phyloP scores from a whole-genome alignment of 495 filamentous ascomycete genomes.

The Collariella sp. region DNA sequence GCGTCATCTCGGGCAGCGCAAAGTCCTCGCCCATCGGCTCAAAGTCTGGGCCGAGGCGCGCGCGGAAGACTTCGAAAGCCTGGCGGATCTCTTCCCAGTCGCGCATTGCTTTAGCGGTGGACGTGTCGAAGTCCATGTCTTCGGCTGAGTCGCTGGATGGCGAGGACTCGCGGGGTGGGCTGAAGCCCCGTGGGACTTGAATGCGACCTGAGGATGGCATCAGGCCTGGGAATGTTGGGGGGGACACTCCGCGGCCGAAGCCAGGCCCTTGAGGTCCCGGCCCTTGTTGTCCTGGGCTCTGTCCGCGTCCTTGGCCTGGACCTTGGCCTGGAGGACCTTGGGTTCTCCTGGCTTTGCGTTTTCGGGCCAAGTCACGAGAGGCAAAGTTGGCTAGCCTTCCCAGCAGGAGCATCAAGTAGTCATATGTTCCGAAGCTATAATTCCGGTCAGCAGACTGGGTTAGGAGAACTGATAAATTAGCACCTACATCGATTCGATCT shows the following conservation, averaged over 20 bases:
- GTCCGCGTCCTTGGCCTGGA: slow-evolving; percentile 1
- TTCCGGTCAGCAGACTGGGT: background rate
- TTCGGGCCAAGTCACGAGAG: slow-evolving; percentile 66
- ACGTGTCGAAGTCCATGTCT: slow-evolving; percentile 46
- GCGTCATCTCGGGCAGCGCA: slow-evolving; percentile 46
- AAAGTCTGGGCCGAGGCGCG: slow-evolving; percentile 66
- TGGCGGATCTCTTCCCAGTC: slow-evolving; percentile 72
- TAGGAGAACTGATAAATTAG: background rate
- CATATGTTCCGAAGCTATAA: slow-evolving; percentile 66
- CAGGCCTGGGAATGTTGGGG: slow-evolving; percentile 52
- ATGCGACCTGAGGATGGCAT: slow-evolving; percentile 47
- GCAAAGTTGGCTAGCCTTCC: slow-evolving; percentile 78
- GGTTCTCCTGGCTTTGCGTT: slow-evolving; percentile 51
- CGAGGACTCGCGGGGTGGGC: slow-evolving; percentile 31
- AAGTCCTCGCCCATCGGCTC: slow-evolving; percentile 68
- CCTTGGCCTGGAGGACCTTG: slow-evolving; percentile 17
- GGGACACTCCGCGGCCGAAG: slow-evolving; percentile 28
- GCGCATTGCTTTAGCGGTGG: slow-evolving; percentile 57
- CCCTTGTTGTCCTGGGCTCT: slow-evolving; percentile 7
- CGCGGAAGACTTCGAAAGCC: slow-evolving; percentile 58
- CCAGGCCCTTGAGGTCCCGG: slow-evolving; percentile 11
- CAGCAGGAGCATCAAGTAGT: slow-evolving; percentile 75
- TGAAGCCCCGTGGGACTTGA: slow-evolving; percentile 51
- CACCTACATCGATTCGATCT: slow-evolving; percentile 60
- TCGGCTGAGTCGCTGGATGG: slow-evolving; percentile 28